Conservation (phyloP, 2,329 filamentous ascomycete species). For the Stemphylium beticola region DNA sequence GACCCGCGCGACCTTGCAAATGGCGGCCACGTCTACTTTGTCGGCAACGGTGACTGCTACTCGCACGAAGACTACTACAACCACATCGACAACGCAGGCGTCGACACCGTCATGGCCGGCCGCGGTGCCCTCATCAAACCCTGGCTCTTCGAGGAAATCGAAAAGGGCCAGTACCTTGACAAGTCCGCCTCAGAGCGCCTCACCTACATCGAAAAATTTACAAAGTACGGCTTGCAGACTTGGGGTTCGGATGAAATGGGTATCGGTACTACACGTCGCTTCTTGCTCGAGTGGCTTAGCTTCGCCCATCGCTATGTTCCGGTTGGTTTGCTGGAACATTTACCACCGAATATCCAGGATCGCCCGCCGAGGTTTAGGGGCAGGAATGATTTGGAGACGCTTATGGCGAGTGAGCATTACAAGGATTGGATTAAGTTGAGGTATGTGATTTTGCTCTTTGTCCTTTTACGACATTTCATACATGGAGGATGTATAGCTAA, state of each 20-base stretch:
- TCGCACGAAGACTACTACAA: conserved; percentile 87
- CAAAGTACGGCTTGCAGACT: conserved; percentile 85
- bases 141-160: conserved; percentile 98
- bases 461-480: too few species aligned
- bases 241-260: conserved; percentile 97
- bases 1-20: conserved; percentile 75
- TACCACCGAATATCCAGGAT: conserved; percentile 89
- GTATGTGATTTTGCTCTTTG: conserved; percentile 57
- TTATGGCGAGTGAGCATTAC: conserved; percentile 89
- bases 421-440: conserved; percentile 99
- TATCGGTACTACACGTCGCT: conserved; percentile 86
- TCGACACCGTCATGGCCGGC: conserved; percentile 97
- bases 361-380: conserved; percentile 83
- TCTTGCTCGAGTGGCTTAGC: conserved; percentile 94
- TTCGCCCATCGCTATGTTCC: conserved; percentile 93
- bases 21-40: conserved; percentile 79
- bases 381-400: conserved; percentile 89
- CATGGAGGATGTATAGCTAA: conserved; percentile 15
- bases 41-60: conserved; percentile 96
- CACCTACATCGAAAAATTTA: conserved; percentile 85
- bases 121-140: conserved; percentile 96
- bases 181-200: conserved; percentile 90
- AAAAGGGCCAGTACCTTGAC: conserved; percentile 89
- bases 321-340: conserved; percentile 82
- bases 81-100: conserved; percentile 75